phyloP scores from a whole-genome alignment of 495 filamentous ascomycete genomes.

The Daldinia loculata region DNA sequence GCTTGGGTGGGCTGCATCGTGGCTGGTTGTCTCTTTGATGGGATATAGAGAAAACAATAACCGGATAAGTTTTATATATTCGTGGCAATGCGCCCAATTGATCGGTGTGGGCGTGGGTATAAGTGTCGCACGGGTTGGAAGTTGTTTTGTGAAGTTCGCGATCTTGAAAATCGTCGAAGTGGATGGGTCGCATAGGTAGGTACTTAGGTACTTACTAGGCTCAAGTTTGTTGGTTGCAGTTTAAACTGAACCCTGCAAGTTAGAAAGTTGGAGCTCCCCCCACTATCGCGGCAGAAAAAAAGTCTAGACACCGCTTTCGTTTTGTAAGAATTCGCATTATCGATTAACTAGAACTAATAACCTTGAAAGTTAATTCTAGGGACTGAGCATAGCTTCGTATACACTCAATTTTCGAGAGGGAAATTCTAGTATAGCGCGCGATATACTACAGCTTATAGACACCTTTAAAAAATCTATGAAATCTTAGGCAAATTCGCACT shows the following conservation, averaged over 20 bases:
- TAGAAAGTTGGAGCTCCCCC: slow-evolving; percentile 36
- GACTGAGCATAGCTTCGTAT: background rate
- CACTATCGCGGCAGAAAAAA: slow-evolving; percentile 48
- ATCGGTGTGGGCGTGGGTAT: background rate
- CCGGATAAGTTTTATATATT: background rate
- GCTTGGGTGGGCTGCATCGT: slow-evolving; percentile 73
- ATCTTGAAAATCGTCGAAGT: slow-evolving; percentile 36
- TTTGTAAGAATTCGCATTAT: slow-evolving; percentile 28
- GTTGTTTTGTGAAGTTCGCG: slow-evolving; percentile 10
- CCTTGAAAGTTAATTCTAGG: background rate
- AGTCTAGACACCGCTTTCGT: slow-evolving; percentile 36
- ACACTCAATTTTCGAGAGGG: background rate
- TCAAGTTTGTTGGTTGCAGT: background rate
- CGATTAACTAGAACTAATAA: slow-evolving; percentile 11
- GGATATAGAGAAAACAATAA: no score
- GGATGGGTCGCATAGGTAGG: slow-evolving; percentile 17
- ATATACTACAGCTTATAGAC: background rate
- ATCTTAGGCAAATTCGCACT: background rate
- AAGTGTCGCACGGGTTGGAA: background rate
- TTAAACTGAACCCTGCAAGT: background rate
- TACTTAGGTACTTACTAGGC: background rate
- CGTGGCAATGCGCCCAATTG: background rate
- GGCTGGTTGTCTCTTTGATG: slow-evolving; percentile 1
- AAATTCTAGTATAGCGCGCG: background rate
- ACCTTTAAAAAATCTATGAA: slow-evolving; percentile 4